Evolutionary conservation across 495 filamentous ascomycete species (phyloP).

Genomic region (Penicillium dipodomyicola): DNA sequence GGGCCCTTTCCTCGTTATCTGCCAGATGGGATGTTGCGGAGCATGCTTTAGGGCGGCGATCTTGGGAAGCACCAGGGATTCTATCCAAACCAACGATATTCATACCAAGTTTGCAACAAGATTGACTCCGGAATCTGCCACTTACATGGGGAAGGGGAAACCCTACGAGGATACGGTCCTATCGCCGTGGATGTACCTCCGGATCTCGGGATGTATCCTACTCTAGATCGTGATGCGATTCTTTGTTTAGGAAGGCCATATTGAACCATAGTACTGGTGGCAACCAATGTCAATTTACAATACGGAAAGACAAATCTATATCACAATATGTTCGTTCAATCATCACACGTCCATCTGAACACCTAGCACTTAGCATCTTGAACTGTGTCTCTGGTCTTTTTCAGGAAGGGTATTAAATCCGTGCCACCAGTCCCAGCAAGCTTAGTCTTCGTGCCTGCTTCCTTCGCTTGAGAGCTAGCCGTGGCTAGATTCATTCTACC

Average conservation of each 20-base stretch:
- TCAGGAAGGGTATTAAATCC: slow-evolving; percentile 84
- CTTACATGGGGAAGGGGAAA: background rate
- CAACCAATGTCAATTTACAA: slow-evolving; percentile 3
- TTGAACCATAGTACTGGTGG: background rate
- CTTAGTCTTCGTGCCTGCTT: slow-evolving; percentile 17
- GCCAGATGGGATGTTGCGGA: background rate
- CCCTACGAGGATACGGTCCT: background rate
- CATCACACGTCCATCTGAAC: background rate
- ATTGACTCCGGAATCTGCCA: background rate
- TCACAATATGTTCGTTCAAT: slow-evolving; percentile 4
- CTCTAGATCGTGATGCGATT: background rate
- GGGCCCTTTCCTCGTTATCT: background rate
- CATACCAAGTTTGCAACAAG: background rate
- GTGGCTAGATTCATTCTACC: slow-evolving; percentile 33
- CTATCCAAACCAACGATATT: background rate
- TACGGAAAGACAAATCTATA: background rate
- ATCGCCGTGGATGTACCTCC: background rate
- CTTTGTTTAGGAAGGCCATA: background rate
- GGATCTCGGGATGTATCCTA: background rate
- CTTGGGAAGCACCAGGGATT: background rate
- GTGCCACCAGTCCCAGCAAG: slow-evolving; percentile 89
- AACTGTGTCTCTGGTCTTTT: slow-evolving; percentile 88
- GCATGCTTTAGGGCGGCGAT: background rate
- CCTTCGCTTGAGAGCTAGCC: slow-evolving; percentile 26
- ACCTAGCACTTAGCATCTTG: slow-evolving; percentile 30